Evolutionary conservation across 1,284 basidiomycete genomes (phyloP), one percentile per base, ranked within the genome.

Genomic region (Wallemia mellicola): DNA sequence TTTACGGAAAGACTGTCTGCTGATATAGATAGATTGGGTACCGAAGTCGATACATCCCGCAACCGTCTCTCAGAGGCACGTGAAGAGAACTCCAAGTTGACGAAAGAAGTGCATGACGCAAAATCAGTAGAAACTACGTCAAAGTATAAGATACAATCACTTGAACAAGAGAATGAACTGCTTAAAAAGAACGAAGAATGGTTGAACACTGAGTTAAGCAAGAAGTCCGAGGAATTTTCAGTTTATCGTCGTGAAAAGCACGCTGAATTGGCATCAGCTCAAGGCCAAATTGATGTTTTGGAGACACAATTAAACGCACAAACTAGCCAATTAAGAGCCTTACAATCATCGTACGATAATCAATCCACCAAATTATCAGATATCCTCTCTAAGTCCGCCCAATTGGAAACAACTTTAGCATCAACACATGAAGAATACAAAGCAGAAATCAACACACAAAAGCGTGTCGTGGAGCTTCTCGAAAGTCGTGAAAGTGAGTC

Each of bases 401-500:
- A 80, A 60, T 73, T 86, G 54, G 78, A 77, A 38, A 77, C 79
- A 2, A 79, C 80, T 61, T 72, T 85, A 5, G 83, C 82, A 1
- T 80, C 85, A 64, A 80, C 84, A 64, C 84, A 87, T 64, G 79
- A 79, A 0, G 79, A 78, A 1, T 87, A 83, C 68, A 75, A 79
- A 0, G 77, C 75, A 60, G 86, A 91, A 68, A 79, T 79, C 1
- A 77, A 75, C 27, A 78, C 78, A 17, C 72, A 87, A 63, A 77
- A 78, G 60, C 74, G 84, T 38, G 72, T 89, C 19, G 79, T 85
- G 22, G 71, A 74, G 19, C 77, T 88, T 73, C 80, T 89, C 75
- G 84, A 91, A 66, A 80, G 81, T 62, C 76, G 86, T 27, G 85
- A 88, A 68, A 76, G 77, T 54, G 79, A 86, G 63, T 76, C 82